A percentile compares a stretch with the other conserved stretches of the same genome.
Conservation (phyloP, 2,329 filamentous ascomycete species). For the Phaeosphaeriaceae sp. region DNA sequence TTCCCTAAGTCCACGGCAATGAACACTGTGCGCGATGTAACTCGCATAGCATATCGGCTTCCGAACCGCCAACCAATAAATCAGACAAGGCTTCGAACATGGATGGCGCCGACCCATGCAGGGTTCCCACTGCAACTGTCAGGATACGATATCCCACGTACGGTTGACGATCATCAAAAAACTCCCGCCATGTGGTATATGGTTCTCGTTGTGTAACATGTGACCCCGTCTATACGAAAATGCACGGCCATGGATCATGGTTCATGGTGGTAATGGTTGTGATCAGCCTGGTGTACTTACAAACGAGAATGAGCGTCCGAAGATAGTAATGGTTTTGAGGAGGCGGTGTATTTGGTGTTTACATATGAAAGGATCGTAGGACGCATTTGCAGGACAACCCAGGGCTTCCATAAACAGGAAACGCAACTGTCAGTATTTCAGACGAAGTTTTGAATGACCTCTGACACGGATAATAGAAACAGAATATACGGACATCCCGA, state of each 20-base stretch:
- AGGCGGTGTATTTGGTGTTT: background rate
- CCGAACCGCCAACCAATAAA: background rate
- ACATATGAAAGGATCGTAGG: background rate
- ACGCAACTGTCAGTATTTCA: background rate
- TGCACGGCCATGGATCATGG: background rate
- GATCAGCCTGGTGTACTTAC: background rate
- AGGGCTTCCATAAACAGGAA: background rate
- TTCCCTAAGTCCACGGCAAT: background rate
- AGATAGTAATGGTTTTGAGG: background rate
- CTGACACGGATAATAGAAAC: background rate
- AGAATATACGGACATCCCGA: background rate
- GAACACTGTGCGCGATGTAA: background rate
- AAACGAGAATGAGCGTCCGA: background rate
- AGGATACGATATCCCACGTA: background rate
- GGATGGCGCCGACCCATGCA: background rate
- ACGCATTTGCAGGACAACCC: background rate
- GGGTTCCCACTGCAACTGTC: background rate
- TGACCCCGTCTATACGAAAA: background rate
- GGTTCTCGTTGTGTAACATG: conserved; percentile 1
- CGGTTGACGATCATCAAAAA: background rate
- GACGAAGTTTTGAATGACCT: background rate
- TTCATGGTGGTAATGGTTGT: background rate
- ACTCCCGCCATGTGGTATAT: background rate
- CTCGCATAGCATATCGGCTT: background rate
- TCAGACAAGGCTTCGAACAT: background rate